Base-by-base conservation (phyloP, 805 yeast genomes). In the Vanderwaltozyma yarrowii region DNA sequence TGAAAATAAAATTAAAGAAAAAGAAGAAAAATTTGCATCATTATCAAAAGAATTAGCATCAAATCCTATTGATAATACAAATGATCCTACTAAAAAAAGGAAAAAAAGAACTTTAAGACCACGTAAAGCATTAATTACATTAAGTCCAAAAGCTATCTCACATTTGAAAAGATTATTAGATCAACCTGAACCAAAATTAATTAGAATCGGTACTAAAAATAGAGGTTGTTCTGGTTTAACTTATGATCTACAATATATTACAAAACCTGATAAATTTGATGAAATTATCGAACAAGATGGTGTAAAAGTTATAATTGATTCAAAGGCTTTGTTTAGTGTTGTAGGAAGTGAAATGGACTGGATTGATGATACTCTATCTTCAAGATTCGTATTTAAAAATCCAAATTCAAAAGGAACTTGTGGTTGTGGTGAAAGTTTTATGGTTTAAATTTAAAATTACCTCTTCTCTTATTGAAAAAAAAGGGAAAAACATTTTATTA, bases 271-370 rank as follows among this genome's bases (percentile, higher is more conserved):
- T n/a, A 86, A 87, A 64, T 92, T 89, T 53, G 98, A 92, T 61
- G 98, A 92, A 63, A 68, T 80, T 42, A 85, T 92, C 9, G 85
- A 76, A 47, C 97, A 89, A 64, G 95, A 88, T 52, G 96, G 94
- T 26, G 94, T 92, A 30, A 83, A 77, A 58, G 94, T 92, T 2
- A 70, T 88, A 39, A 85, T 92, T 33, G 98, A 92, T 59, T 89
- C 97, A 20, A 92, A 92, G 61, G 98, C 98, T 0, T 69, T 92
- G 38, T 88, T 92, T 61, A 80, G 94, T 49, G 88, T 92, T 32
- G 94, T 92, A 41, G 98, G 98, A 1, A 81, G 94, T 5, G 95
- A 88, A 62, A 92, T 92, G 98, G 98, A 92, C 62, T 92, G 96
- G 95, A 69, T 85, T 35, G 97, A 92, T 55, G 96, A 92, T 54